Base-by-base conservation (phyloP, 352 stramenopile genomes). In the Thalassiosira hispida region DNA sequence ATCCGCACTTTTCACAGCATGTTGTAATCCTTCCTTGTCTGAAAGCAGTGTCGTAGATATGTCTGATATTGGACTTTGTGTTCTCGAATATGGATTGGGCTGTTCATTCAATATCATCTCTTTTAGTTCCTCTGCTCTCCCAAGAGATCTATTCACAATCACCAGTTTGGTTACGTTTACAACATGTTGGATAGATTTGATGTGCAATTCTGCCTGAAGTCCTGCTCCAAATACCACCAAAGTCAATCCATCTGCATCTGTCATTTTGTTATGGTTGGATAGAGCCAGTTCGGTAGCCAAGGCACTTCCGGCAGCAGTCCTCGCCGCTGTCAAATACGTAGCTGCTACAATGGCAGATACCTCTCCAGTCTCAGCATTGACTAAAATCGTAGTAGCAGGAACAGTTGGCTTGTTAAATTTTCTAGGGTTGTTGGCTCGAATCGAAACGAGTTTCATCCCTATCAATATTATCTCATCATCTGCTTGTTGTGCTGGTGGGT, bases 201-300 rank as follows among this genome's bases (percentile, higher is more conserved):
- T 82, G 73, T 94, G 90, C 47, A 86, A 75, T 81, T 92, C 88
- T 14, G 83, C 88, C 56, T 94, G 90, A 16, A 92, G 46, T 20
- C 90, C 90, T 6, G 88, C 90, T 46, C 90, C 90, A 79, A 94
- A 94, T 6, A 94, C 71, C 8, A 92, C 70, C 16, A 94, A 68
- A 74, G 73, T 57, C 59, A 66, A 55, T 77, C 20, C 22, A 74
- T 47, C n/a, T 22, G 14, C 22, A 74, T 47, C n/a, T 22, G 14
- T 33, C 47, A 20, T 25, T 70, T 65, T 33, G 42, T 47, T 27
- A 51, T 52, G 33, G 44, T 66, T 61, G 29, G 56, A 61, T 63
- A 81, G 44, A 31, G 74, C 60, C 38, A 85, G 57, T 63, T 86
- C 57, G 2, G 89, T 91, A 25, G 89, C 79, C 25, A 94, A 35